Evolutionary conservation across 208 protist genomes (phyloP).

Genomic region (Leishmania major): DNA sequence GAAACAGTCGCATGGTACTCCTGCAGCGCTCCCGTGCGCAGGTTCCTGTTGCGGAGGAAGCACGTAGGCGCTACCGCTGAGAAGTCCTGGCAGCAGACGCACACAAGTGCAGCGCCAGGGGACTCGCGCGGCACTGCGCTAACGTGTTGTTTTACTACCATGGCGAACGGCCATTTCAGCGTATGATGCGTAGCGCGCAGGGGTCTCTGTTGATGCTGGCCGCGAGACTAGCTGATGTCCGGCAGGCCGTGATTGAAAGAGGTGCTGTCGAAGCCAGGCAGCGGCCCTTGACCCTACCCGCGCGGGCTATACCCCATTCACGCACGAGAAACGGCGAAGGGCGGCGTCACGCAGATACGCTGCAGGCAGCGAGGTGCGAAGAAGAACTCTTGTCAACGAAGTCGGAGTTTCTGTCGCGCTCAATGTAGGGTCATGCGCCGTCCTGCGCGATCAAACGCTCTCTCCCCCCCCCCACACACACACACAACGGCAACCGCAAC

Average conservation of each 20-base stretch:
- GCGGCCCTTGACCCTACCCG: not conserved
- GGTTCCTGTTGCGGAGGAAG: not conserved
- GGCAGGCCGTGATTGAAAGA: not conserved
- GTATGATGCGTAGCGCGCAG: slow-evolving; percentile 18
- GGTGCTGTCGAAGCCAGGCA: not conserved
- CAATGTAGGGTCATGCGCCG: not conserved
- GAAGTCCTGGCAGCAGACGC: slow-evolving; percentile 18
- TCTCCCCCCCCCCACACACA: not conserved
- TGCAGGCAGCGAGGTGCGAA: not conserved
- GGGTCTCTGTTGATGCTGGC: slow-evolving; percentile 6
- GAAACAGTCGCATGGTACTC: not conserved
- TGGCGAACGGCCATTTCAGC: slow-evolving; percentile 11
- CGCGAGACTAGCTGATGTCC: not conserved
- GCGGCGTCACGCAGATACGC: not conserved
- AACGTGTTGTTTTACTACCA: slow-evolving; percentile 15
- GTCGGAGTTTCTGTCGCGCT: not conserved
- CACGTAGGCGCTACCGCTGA: not conserved
- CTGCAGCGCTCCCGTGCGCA: not conserved
- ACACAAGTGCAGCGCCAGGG: slow-evolving; percentile 14
- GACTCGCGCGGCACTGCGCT: slow-evolving; percentile 16
- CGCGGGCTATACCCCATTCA: not conserved
- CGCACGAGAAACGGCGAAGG: not conserved
- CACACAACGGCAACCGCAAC: not conserved
- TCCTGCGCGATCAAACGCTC: not conserved
- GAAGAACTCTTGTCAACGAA: not conserved